Base-by-base conservation (phyloP, 2,329 filamentous ascomycete species). In the Phyllachora maydis region DNA sequence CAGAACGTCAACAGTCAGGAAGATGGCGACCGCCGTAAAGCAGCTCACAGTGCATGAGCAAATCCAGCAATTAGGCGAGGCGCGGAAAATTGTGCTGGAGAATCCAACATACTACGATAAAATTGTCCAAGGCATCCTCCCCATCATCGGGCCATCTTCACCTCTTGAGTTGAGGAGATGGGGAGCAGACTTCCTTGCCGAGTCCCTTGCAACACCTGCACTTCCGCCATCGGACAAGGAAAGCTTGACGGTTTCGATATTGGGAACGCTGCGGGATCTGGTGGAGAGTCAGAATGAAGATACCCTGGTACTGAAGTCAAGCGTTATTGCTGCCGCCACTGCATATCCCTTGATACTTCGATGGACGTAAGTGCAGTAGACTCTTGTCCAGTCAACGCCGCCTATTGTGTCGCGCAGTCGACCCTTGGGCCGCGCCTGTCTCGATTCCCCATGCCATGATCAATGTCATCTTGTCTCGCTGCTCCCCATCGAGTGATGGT, bases 141-240 rank as follows among this genome's bases (percentile, higher is more conserved):
- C 83, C 26, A 83, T 95, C 39, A 77, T 93, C 47, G 71, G 73
- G 30, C 66, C 75, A 24, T 59, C 62, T 33, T 64, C 78, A 32
- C 63, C 67, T 30, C 51, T 92, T 27, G 79, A 91, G 48, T 56
- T 95, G 39, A 75, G 82, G 48, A 61, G 83, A 73, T 98, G 88
- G 88, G 88, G 85, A 14, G 74, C 83, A 32, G 83, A 93, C 30
- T 98, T 98, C 42, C 59, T 98, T 20, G 82, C 85, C 27, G 88
- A 98, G 54, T 82, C 83, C 3, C 95, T 98, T 51, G 75, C 88
- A 27, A 90, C 79, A 29, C 88, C 90, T n/a, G 68, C 75, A 12
- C 59, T 95, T 37, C 56, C 72, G 11, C 57, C 66, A 28, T 60
- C 72, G 24, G 70, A 77, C 45, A 98, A 95, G 57, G 79, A 72